Base-by-base conservation (phyloP, 176 grass and related monocot species). In the Aegilops longissima region DNA sequence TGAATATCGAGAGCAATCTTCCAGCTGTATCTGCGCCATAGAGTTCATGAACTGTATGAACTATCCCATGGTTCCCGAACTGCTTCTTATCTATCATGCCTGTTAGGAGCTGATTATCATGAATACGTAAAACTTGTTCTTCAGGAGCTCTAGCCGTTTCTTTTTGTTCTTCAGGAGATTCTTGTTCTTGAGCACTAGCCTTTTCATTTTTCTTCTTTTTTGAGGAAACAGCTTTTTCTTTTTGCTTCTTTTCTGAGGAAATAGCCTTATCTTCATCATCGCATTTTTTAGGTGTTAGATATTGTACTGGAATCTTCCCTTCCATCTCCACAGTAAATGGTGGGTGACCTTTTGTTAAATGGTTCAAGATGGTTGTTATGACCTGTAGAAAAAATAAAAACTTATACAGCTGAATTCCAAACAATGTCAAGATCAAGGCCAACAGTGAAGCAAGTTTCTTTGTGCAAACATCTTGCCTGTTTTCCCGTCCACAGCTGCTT, bases 31-130 rank as follows among this genome's bases (percentile, higher is more conserved):
- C 92, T 71, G 96, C 78, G 62, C 96, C 96, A 79, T 98, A 98
- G 6, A 98, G 86, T 72, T 98, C 96, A 90, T 98, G 88, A 75
- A 98, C 90, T 12, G 90, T 92, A 83, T 98, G 96, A 76, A 98
- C 90, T 87, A 98, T 92, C 23, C 96, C 96, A 1, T 89, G 86
- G 1, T 90, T 72, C 12, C 93, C 96, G 79, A 98, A 98, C 74
- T 98, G 96, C 23, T 88, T 90, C 84, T 98, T 98, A 70, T 98
- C 96, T 71, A 98, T 87, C 78, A 98, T 98, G 88, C 96, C 96
- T 29, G 90, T 91, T 89, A 98, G 70, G 16, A 98, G 90, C 65
- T 95, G 84, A 88, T 98, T 98, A 30, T 91, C 71, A 65, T 75
- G 63, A 85, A 98, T 84, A 79, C 21, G 80, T 66, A 98, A 72